Evolutionary conservation across 805 yeast species (phyloP), one percentile per base, ranked within the genome.

Genomic region (Yamadazyma sp.): DNA sequence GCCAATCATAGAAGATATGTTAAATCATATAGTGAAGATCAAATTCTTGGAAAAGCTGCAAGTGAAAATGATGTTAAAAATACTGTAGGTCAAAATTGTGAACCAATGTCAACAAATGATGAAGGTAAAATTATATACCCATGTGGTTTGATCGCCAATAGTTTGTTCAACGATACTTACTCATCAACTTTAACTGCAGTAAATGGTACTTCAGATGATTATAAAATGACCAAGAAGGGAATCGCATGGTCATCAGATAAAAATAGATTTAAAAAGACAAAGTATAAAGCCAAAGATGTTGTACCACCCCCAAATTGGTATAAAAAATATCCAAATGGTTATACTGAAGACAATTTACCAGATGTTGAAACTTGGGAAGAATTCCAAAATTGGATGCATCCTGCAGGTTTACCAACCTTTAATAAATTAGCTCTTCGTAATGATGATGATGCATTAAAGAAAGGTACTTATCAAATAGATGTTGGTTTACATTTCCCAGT

Each of bases 401-500:
- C 73, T 7, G 53, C 69, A 10, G 73, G 62, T 1, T 58, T 68
- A 31, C 62, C 72, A 4, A 59, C 58, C 21, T 68, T 68, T 44
- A 58, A 59, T 45, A 66, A 65, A 56, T 58, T 85, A 56, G 76
- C 77, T 8, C 67, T 76, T 35, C 70, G 85, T 53, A 83, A 82
- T 51, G 79, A 75, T 41, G 53, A 76, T 31, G 80, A 77, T 25
- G 58, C 60, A 2, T 56, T 84, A 42, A 52, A 58, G 9, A 63
- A 66, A 4, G 93, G 93, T 25, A 67, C 67, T 9, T 85, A 84
- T 51, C 78, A 82, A 56, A 62, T 81, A 14, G 61, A 71, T 25
- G 70, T 82, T 25, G 93, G 88, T 0, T 64, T 84, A 42, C 88
- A 85, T 48, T 85, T 84, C 78, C 94, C 94, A 4, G 91, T 84